A percentile compares a stretch with the other conserved stretches of the same genome.
Evolutionary conservation across 345 rosid genomes (phyloP).

Genomic region (Sonneratia caseolaris): DNA sequence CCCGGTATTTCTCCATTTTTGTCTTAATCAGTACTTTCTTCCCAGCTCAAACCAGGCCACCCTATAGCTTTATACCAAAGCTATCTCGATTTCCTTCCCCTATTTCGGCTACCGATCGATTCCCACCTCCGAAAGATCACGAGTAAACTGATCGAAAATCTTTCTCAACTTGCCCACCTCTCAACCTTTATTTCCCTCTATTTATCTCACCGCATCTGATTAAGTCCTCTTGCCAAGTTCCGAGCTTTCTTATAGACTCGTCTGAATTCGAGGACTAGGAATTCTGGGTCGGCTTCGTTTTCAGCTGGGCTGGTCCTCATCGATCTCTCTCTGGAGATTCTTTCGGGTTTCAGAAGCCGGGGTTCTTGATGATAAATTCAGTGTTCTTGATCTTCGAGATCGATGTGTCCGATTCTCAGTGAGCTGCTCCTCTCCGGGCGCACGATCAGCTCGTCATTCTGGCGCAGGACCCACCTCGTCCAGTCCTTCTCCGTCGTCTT

Average conservation of each 20-base stretch:
- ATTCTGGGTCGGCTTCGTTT: not conserved
- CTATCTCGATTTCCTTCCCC: conserved; percentile 3
- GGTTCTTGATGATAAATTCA: conserved; percentile 43
- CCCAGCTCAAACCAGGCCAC: not conserved
- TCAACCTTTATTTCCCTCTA: not conserved
- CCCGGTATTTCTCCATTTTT: not conserved
- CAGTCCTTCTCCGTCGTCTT: conserved; percentile 98
- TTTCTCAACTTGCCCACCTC: not conserved
- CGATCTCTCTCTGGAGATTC: no score
- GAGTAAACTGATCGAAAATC: not conserved
- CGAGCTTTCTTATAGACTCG: not conserved
- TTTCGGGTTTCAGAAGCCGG: not conserved
- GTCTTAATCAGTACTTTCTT: not conserved
- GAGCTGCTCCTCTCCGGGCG: conserved; percentile 67
- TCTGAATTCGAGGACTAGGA: not conserved
- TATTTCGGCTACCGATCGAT: conserved; percentile 7
- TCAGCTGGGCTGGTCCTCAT: not conserved
- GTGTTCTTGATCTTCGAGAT: conserved; percentile 71
- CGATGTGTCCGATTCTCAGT: conserved; percentile 95
- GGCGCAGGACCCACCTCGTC: conserved; percentile 94
- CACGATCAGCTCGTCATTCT: conserved; percentile 66
- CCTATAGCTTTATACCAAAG: conserved; percentile 11
- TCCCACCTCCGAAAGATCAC: not conserved
- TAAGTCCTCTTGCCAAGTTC: not conserved
- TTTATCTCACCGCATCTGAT: not conserved